Conservation (phyloP, 208 protist species). For the Acanthamoeba castellanii region DNA sequence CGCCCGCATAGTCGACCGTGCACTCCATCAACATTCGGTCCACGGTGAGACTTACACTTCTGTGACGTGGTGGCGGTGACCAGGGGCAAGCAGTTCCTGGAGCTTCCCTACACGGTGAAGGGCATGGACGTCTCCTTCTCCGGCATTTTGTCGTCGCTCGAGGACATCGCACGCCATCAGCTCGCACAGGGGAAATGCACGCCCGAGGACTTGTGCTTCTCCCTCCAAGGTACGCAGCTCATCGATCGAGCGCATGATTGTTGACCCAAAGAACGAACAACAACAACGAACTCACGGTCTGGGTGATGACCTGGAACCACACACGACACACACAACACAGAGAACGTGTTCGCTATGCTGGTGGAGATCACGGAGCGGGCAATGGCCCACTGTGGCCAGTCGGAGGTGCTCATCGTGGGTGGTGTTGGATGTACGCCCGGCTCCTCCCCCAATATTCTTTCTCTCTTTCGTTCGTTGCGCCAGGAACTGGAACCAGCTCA, state of each 20-base stretch:
- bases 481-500: too few species aligned
- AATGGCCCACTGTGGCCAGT: conserved; percentile 97
- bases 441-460: too few species aligned
- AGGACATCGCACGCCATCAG: conserved; percentile 87
- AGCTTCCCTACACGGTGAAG: conserved; percentile 98
- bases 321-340: conserved; percentile 72
- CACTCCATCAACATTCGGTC: too few species aligned
- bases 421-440: conserved; percentile 98
- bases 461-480: too few species aligned
- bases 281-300: background rate
- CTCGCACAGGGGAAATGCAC: conserved; percentile 90
- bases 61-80: background rate
- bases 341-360: conserved; percentile 99
- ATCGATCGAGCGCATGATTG: background rate
- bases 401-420: conserved; percentile 98
- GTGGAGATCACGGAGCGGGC: conserved; percentile 99
- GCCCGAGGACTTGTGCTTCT: conserved; percentile 98
- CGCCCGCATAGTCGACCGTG: too few species aligned
- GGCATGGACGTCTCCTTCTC: conserved; percentile 98
- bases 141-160: conserved; percentile 95
- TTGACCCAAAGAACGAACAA: background rate
- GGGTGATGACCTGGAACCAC: background rate
- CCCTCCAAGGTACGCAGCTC: conserved; percentile 90
- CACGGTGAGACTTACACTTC: too few species aligned
- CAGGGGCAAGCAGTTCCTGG: conserved; percentile 92